These are phyloP conservation scores for Tuber umbilicatum DNA, from an alignment of 495 filamentous ascomycete species.

Conservation along the genomic window DNA sequence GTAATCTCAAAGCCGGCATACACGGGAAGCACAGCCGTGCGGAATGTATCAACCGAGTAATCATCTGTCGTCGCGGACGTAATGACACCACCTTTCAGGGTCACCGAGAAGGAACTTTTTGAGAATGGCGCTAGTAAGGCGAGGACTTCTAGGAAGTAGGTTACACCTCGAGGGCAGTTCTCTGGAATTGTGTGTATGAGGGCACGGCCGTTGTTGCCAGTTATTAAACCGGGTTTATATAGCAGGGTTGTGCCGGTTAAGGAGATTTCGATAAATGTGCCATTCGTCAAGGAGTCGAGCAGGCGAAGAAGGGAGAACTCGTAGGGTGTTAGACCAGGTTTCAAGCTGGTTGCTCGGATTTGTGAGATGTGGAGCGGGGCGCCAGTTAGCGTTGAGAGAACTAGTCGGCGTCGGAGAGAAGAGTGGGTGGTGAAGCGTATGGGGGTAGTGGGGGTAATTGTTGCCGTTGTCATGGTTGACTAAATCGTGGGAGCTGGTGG, in stretches of 20 bases:
- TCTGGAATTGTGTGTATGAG: constrained; percentile 71
- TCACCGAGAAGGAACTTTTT: constrained; percentile 77
- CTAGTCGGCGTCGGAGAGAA: constrained; percentile 72
- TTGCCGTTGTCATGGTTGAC: constrained; percentile 18
- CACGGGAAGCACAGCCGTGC: constrained; percentile 83
- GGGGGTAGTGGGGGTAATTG: constrained; percentile 41
- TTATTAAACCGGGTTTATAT: constrained; percentile 87
- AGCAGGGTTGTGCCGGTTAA: constrained; percentile 88
- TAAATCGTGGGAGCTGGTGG: background rate
- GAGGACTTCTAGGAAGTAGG: constrained; percentile 85
- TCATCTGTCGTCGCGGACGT: constrained; percentile 75
- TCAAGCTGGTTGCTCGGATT: constrained; percentile 78
- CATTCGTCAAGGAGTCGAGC: constrained; percentile 91
- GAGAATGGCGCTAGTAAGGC: constrained; percentile 89
- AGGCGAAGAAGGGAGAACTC: constrained; percentile 95
- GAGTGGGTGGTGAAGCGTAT: constrained; percentile 74
- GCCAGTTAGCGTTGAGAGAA: constrained; percentile 86
- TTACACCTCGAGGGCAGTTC: constrained; percentile 68
- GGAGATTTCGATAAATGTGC: constrained; percentile 85
- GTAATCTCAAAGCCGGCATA: constrained; percentile 82
- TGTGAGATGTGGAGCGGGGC: constrained; percentile 82
- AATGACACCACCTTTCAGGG: constrained; percentile 90
- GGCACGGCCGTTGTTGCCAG: constrained; percentile 60
- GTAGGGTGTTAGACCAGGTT: constrained; percentile 80
- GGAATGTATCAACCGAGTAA: constrained; percentile 82